phyloP scores from a whole-genome alignment of 1,284 basidiomycete genomes.

The Porogramme epimiltina region DNA sequence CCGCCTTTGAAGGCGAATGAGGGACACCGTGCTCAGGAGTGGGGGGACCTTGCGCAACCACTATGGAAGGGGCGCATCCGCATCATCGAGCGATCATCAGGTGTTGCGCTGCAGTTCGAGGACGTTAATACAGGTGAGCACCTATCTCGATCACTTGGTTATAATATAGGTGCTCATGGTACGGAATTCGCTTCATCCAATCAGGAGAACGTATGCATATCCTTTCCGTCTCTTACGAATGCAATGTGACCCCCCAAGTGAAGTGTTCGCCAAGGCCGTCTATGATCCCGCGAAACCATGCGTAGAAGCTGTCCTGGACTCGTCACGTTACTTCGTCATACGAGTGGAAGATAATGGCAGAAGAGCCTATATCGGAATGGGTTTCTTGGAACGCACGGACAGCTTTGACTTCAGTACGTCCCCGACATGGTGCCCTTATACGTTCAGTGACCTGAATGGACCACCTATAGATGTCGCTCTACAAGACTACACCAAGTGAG shows the following conservation, averaged over 20 bases:
- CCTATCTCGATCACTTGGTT: neutral
- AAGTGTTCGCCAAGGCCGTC: conserved; percentile 92
- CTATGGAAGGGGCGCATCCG: conserved; percentile 91
- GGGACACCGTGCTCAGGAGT: conserved; percentile 83
- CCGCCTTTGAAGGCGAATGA: conserved; percentile 83
- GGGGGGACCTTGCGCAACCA: conserved; percentile 80
- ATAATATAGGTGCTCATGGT: neutral
- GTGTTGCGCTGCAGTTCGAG: conserved; percentile 70
- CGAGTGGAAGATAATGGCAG: conserved; percentile 86
- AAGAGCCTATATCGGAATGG: conserved; percentile 93
- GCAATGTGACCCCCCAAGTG: no score
- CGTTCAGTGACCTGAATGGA: no score
- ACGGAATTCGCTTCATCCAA: neutral
- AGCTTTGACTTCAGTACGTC: conserved; percentile 91
- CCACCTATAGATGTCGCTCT: conserved; percentile 90
- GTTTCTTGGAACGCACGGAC: conserved; percentile 89
- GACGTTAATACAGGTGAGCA: conserved; percentile 71
- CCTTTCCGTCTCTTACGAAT: no score
- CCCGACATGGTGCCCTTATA: neutral
- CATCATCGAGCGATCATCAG: conserved; percentile 73
- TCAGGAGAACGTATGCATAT: conserved; percentile 29
- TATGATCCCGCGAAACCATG: conserved; percentile 83
- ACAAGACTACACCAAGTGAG: conserved; percentile 92
- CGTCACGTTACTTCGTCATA: conserved; percentile 94
- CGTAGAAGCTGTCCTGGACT: conserved; percentile 96